Evolutionary conservation across 2,329 filamentous ascomycete species (phyloP), one percentile per base, ranked within the genome.

Genomic region (Diaporthe ampelina): DNA sequence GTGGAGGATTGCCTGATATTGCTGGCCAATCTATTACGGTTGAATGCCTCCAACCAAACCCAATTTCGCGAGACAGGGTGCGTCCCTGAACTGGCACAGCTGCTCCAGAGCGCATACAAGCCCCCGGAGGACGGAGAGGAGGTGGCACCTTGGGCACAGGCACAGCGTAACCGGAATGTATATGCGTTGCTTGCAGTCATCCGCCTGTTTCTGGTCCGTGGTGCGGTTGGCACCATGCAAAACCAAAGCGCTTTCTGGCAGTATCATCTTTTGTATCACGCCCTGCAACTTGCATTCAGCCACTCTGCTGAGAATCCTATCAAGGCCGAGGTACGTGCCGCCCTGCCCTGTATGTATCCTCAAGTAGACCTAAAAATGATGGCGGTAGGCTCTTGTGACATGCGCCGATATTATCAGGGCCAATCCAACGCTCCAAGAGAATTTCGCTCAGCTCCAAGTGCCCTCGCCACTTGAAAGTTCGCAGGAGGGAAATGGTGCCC

Each of bases 1-100:
- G 94, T 98, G 4, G 96, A 98, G 83, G 97, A 99, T 82, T 98
- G 95, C 78, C 86, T 99, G 26, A 96, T 97, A 73, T 87, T 99
- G 70, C 87, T 98, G 65, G 95, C 95, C 56, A 98, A 98, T 81
- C 89, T 99, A 17, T 86, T 99, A 37, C 91, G 93, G 45, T 90
- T 95, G 78, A 98, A 98, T 81, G 87, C 92, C 1, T 97, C 95
- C 2, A 99, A 99, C 80, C 97, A 99, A 83, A 94, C 95, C 15
- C 92, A 96, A 73, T 98, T 99, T 82, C 91, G 96, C 73, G 97
- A 99, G 82, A 96, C 94, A 58, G 95, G 95, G 0, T 95, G 93
- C 80, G 91, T 97, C 19, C 88, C 90, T 29, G 92, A 92, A 78
- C 86, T 98, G 63, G 89, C 92, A 21, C 89, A 89, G 50, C 86